phyloP scores from a whole-genome alignment of 2,329 filamentous ascomycete species.

The Aciculosporium take region DNA sequence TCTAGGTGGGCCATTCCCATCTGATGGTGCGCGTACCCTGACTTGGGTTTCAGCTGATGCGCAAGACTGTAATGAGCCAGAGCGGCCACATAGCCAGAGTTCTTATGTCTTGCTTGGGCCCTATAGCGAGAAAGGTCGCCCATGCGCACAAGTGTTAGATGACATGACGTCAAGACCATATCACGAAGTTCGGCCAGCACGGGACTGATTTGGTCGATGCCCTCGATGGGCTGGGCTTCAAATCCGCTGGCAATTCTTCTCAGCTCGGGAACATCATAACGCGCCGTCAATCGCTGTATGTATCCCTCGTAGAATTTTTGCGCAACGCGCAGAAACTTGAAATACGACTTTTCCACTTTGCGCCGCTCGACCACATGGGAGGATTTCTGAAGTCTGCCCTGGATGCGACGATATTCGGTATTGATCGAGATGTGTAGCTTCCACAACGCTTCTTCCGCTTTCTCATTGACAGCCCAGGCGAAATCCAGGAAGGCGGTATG shows the following conservation, averaged over 20 bases:
- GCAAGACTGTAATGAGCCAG: conserved; percentile 77
- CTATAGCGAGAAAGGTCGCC: conserved; percentile 87
- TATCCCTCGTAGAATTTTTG: conserved; percentile 81
- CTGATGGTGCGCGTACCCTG: conserved; percentile 78
- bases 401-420: conserved; percentile 56
- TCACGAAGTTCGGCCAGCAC: conserved; percentile 35
- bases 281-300: conserved; percentile 58
- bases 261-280: conserved; percentile 40
- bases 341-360: conserved; percentile 69
- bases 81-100: conserved; percentile 64
- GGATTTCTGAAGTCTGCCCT: conserved; percentile 39
- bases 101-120: conserved; percentile 55
- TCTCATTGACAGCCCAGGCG: conserved; percentile 45
- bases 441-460: conserved; percentile 65
- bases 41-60: conserved; percentile 59
- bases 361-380: conserved; percentile 49
- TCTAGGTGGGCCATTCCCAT: conserved; percentile 73
- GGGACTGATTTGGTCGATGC: conserved; percentile 29
- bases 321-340: conserved; percentile 72
- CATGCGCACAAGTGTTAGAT: conserved; percentile 70
- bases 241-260: conserved; percentile 27
- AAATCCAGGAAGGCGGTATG: conserved; percentile 60
- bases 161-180: conserved; percentile 59
- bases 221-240: conserved; percentile 27
- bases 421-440: conserved; percentile 65